Conservation (phyloP, 257 asterid genomes). For the Solanum neorickii region DNA sequence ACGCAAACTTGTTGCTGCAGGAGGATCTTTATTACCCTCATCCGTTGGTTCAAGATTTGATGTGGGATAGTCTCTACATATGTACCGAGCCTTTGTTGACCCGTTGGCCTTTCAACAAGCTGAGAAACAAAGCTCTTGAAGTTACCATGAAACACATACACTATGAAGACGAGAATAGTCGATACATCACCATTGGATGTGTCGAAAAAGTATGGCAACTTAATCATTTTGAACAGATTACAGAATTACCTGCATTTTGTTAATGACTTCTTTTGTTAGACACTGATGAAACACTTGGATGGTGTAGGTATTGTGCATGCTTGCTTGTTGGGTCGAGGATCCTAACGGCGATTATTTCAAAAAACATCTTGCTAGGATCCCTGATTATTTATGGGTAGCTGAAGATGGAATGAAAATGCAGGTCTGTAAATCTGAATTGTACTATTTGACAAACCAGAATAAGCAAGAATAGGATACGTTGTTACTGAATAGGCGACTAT, state of each 20-base stretch:
- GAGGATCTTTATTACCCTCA: slow-evolving; percentile 75
- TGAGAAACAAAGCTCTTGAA: slow-evolving; percentile 50
- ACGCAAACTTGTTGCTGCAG: slow-evolving; percentile 15
- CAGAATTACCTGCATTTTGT: background rate
- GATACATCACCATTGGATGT: slow-evolving; percentile 65
- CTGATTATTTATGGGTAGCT: slow-evolving; percentile 67
- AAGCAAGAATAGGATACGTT: background rate
- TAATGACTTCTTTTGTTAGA: background rate
- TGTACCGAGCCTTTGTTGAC: slow-evolving; percentile 56
- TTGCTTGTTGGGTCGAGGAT: slow-evolving; percentile 79
- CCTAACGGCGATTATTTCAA: slow-evolving; percentile 68
- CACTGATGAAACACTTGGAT: background rate
- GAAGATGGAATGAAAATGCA: slow-evolving; percentile 90
- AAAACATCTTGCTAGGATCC: slow-evolving; percentile 65
- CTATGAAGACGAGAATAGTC: slow-evolving; percentile 62
- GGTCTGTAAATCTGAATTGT: slow-evolving; percentile 13
- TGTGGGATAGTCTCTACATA: slow-evolving; percentile 55
- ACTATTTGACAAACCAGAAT: background rate
- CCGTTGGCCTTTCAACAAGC: slow-evolving; percentile 61
- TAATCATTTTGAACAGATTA: background rate
- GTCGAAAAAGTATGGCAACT: slow-evolving; percentile 33
- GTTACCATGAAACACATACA: slow-evolving; percentile 66
- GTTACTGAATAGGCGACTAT: background rate
- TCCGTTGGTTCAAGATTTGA: slow-evolving; percentile 53
- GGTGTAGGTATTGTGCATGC: slow-evolving; percentile 43